Evolutionary conservation across 768 basidiomycete genomes (phyloP).

Genomic region (Termitomyces sp.): DNA sequence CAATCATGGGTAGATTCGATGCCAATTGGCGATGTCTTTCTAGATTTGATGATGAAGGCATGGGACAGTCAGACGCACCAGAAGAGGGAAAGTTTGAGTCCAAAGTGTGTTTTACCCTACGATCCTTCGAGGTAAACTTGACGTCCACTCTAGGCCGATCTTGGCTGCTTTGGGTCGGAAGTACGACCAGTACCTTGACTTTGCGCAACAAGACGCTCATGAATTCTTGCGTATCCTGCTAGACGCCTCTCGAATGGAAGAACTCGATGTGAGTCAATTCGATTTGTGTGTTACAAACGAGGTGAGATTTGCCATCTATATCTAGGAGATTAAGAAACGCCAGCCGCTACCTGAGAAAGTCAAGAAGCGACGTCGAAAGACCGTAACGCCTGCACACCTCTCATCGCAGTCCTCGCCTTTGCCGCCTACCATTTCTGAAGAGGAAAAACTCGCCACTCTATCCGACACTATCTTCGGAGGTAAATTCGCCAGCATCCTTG

Average conservation of each 20-base stretch:
- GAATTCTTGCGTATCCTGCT: constrained; percentile 87
- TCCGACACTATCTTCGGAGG: constrained; percentile 92
- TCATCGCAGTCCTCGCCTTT: constrained; percentile 9
- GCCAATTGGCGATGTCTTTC: constrained; percentile 68
- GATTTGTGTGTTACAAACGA: neutral
- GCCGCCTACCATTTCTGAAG: constrained; percentile 24
- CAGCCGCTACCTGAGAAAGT: constrained; percentile 36
- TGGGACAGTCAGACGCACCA: constrained; percentile 58
- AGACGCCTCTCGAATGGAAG: constrained; percentile 94
- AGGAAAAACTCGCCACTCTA: constrained; percentile 60
- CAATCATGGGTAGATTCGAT: constrained; percentile 52
- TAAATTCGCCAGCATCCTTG: constrained; percentile 82
- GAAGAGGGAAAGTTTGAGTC: constrained; percentile 52
- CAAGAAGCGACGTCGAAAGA: constrained; percentile 37
- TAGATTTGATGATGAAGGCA: constrained; percentile 52
- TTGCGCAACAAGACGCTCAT: constrained; percentile 94
- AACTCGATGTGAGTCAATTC: constrained; percentile 63
- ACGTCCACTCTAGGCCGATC: constrained; percentile 41
- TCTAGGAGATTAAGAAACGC: constrained; percentile 73
- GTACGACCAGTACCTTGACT: constrained; percentile 93
- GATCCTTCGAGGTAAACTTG: neutral
- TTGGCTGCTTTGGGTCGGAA: constrained; percentile 70
- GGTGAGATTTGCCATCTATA: constrained; percentile 1
- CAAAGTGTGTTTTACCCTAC: constrained; percentile 45
- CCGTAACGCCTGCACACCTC: constrained; percentile 22